phyloP scores from a whole-genome alignment of 148 eudicot genomes.

The Cornus florida region DNA sequence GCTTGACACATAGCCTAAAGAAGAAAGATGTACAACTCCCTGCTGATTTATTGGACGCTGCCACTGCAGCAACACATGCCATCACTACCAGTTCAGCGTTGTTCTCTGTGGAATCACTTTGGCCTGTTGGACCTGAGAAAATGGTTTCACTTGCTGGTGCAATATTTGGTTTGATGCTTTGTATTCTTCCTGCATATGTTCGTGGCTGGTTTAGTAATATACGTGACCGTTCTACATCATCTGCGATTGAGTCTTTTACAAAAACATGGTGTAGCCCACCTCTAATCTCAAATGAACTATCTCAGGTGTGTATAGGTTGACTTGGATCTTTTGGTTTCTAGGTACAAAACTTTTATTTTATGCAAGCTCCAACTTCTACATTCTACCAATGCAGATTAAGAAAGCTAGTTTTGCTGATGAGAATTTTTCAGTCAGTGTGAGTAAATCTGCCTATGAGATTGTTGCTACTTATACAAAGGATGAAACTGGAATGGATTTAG shows the following conservation, averaged over 20 bases:
- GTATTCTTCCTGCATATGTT: constrained; percentile 89
- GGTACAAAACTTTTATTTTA: not conserved
- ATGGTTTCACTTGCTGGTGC: constrained; percentile 83
- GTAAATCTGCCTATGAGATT: constrained; percentile 95
- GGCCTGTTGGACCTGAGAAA: constrained; percentile 76
- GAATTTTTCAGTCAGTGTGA: constrained; percentile 83
- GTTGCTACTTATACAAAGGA: constrained; percentile 99
- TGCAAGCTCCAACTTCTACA: not conserved
- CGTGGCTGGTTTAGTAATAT: constrained; percentile 88
- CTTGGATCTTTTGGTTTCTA: not conserved
- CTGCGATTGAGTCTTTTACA: constrained; percentile 82
- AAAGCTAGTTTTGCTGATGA: constrained; percentile 79
- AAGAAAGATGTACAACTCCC: constrained; percentile 69
- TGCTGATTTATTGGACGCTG: constrained; percentile 52
- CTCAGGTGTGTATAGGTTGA: constrained; percentile 62
- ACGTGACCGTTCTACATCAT: constrained; percentile 77
- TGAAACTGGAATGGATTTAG: constrained; percentile 92
- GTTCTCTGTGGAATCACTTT: constrained; percentile 67
- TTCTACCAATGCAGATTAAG: constrained; percentile 65
- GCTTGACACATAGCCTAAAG: constrained; percentile 39
- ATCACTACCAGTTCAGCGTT: constrained; percentile 63
- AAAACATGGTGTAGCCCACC: constrained; percentile 90
- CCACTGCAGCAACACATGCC: constrained; percentile 65
- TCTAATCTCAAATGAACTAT: constrained; percentile 74
- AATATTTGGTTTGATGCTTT: constrained; percentile 80